Evolutionary conservation across 1,284 basidiomycete genomes (phyloP), one percentile per base, ranked within the genome.

Genomic region (Fereydounia khargensis): DNA sequence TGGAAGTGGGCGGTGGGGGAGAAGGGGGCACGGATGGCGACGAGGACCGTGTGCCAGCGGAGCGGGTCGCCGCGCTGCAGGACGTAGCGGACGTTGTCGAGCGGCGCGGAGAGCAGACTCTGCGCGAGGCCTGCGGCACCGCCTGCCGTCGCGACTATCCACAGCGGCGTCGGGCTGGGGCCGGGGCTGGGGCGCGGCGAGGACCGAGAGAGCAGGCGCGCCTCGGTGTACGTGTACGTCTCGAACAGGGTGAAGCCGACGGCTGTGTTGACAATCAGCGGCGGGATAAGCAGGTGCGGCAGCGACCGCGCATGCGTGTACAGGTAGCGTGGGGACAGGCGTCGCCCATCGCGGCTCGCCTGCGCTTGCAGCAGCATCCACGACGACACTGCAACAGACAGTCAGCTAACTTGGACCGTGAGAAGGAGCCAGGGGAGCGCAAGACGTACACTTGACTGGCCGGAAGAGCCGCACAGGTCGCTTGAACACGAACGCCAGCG

Each of bases 41-140:
- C n/a, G n/a, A n/a, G n/a, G n/a, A n/a, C n/a, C n/a, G n/a, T n/a
- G n/a, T n/a, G n/a, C n/a, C n/a, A n/a, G n/a, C n/a, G n/a, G n/a
- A n/a, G n/a, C n/a, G n/a, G n/a, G n/a, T n/a, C n/a, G n/a, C n/a
- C n/a, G 17, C 48, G 55, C 44, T 69, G 67, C 4, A 79, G 59
- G 16, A 79, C 65, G 18, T 77, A 61, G 13, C 78, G 71, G 10
- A 78, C 74, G 35, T 79, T 79, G 57, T 78, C 77, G 13, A 79
- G 67, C 0, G 78, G 78, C 0, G 77, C 74, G 2, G 76, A 76
- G 19, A 79, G 67, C 39, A 78, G 57, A 21, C 76, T 76, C 47
- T 79, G 78, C 0, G 76, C 73, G 1, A 74, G 73, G 1, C 78
- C 78, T 4, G 78, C 78, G 5, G 70, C 45, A 1, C 66, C 65